A percentile compares a stretch with the other conserved stretches of the same genome.
Conservation (phyloP, 2,329 filamentous ascomycete genomes). For the Paecilomyces niveus region DNA sequence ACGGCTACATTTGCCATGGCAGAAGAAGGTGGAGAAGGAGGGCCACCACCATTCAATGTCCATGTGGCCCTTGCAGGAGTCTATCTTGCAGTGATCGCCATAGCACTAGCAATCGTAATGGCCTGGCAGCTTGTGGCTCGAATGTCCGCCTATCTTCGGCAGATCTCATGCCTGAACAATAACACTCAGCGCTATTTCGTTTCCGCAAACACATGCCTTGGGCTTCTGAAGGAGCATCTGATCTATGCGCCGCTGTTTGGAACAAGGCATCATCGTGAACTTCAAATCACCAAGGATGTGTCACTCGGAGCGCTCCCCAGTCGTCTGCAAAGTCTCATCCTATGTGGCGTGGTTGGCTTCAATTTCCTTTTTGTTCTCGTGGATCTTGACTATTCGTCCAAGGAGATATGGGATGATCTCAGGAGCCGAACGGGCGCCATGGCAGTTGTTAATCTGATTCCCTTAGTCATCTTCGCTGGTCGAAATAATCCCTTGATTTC, state of each 20-base stretch:
- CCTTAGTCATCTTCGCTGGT: constrained; percentile 29
- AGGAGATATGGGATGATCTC: constrained; percentile 11
- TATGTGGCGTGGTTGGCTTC: constrained; percentile 15
- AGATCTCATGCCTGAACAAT: neutral
- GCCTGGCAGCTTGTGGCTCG: neutral
- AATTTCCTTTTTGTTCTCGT: constrained; percentile 39
- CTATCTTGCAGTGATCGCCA: neutral
- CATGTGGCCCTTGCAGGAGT: neutral
- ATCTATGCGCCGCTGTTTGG: constrained; percentile 23
- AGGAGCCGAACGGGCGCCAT: constrained; percentile 16
- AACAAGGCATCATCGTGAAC: constrained; percentile 19
- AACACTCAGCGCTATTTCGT: neutral
- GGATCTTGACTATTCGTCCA: constrained; percentile 17
- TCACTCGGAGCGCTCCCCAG: constrained; percentile 22
- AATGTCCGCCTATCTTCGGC: neutral
- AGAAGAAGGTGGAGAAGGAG: neutral
- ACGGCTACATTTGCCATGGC: neutral
- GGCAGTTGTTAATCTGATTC: constrained; percentile 30
- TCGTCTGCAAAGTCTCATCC: constrained; percentile 22
- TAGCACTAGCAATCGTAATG: neutral
- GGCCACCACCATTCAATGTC: neutral
- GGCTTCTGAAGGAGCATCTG: constrained; percentile 10
- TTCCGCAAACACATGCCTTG: neutral
- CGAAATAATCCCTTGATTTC: constrained; percentile 33
- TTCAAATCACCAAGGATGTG: constrained; percentile 15